Conservation (phyloP, 2,329 filamentous ascomycete species). For the Talaromyces atroroseus region DNA sequence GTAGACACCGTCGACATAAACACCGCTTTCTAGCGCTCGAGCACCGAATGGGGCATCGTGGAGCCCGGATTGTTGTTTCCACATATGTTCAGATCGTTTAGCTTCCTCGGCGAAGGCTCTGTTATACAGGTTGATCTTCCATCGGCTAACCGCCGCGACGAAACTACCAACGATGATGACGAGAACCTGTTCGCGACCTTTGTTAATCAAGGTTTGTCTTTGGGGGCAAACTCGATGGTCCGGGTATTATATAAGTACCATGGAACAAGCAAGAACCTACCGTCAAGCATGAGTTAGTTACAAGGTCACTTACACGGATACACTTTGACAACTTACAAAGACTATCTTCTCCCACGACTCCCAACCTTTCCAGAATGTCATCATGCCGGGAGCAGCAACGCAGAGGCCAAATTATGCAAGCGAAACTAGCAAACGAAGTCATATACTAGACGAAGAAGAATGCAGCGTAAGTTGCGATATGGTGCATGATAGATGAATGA, state of each 20-base stretch:
- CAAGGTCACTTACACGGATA: no score
- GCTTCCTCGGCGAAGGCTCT: constrained; percentile 60
- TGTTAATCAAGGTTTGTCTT: constrained; percentile 21
- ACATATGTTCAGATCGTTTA: constrained; percentile 47
- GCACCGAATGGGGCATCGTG: constrained; percentile 79
- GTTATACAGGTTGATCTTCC: constrained; percentile 57
- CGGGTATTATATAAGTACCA: constrained; percentile 43
- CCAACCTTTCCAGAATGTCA: constrained; percentile 64
- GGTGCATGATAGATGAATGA: neutral
- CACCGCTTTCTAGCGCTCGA: constrained; percentile 73
- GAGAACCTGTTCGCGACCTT: constrained; percentile 38
- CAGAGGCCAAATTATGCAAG: neutral
- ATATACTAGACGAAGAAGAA: constrained; percentile 2
- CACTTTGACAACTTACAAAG: constrained; percentile 57
- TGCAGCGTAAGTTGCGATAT: neutral
- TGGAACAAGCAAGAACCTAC: constrained; percentile 67
- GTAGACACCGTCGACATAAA: constrained; percentile 83
- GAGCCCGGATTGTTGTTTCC: constrained; percentile 47
- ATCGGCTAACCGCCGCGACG: constrained; percentile 56
- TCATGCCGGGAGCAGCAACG: constrained; percentile 15
- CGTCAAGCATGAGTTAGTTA: neutral
- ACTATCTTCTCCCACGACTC: constrained; percentile 83
- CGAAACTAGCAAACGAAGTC: neutral
- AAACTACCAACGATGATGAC: constrained; percentile 64
- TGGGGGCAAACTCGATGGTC: no score